These are phyloP conservation scores for Funneliformis mosseae DNA, from an alignment of 192 early-diverging fungal species.

Conservation along the genomic window DNA sequence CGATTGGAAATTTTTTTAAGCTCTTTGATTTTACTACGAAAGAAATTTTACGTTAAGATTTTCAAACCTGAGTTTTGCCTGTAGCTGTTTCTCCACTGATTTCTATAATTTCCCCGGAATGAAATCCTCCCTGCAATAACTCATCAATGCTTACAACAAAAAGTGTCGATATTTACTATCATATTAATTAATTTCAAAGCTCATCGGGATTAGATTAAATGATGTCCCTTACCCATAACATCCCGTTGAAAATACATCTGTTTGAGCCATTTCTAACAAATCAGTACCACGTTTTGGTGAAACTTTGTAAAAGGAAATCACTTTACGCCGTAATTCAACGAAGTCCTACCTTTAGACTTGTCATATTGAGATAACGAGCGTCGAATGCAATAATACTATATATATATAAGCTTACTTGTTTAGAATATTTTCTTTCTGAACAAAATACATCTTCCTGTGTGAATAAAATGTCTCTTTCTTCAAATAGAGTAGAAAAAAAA, in stretches of 20 bases:
- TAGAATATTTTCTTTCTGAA: background rate
- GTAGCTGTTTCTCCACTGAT: constrained; percentile 21
- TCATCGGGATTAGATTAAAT: background rate
- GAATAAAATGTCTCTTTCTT: background rate
- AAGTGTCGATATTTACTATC: too few relatives aligned
- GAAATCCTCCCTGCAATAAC: constrained; percentile 25
- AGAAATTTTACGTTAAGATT: background rate
- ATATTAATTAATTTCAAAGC: background rate
- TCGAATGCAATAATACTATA: background rate
- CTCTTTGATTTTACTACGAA: background rate
- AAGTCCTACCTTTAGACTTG: background rate
- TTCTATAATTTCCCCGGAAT: constrained; percentile 28
- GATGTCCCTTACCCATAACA: background rate
- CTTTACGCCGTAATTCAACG: background rate
- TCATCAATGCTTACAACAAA: constrained; percentile 17
- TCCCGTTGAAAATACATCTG: background rate
- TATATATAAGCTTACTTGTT: background rate
- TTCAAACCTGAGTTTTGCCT: constrained; percentile 31
- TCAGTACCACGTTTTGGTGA: background rate
- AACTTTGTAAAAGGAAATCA: constrained; percentile 5
- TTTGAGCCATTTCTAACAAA: background rate
- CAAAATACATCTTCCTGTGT: background rate
- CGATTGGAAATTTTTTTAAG: background rate
- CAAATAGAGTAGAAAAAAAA: background rate
- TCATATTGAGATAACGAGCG: background rate